phyloP scores from a whole-genome alignment of 2,329 filamentous ascomycete genomes.

The Pseudocercospora eumusae region DNA sequence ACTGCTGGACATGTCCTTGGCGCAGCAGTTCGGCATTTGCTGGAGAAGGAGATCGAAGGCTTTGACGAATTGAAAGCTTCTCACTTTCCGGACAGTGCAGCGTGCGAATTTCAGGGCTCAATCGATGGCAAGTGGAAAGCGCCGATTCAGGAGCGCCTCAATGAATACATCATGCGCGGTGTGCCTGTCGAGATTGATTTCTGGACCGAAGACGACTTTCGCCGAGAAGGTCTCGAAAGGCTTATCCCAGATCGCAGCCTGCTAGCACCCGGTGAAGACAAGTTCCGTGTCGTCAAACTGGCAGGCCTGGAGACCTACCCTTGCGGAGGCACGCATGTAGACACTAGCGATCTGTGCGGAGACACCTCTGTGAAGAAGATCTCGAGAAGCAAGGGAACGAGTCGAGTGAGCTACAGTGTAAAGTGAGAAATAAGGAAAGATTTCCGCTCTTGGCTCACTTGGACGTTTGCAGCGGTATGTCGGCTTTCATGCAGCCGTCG shows the following conservation, averaged over 20 bases:
- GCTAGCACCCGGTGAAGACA: slow-evolving; percentile 47
- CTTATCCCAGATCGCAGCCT: slow-evolving; percentile 20
- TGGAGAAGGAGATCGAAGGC: slow-evolving; percentile 55
- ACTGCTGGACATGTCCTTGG: slow-evolving; percentile 74
- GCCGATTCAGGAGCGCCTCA: slow-evolving; percentile 61
- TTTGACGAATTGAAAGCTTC: slow-evolving; percentile 65
- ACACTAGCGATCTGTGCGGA: slow-evolving; percentile 60
- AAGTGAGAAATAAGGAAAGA: neutral
- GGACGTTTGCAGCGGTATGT: neutral
- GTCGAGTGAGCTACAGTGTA: slow-evolving; percentile 53
- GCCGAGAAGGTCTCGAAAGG: slow-evolving; percentile 47
- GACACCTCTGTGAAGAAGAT: slow-evolving; percentile 68
- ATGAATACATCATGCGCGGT: slow-evolving; percentile 58
- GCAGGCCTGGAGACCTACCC: slow-evolving; percentile 69
- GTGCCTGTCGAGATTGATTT: slow-evolving; percentile 64
- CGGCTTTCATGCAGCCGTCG: neutral
- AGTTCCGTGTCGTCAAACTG: slow-evolving; percentile 68
- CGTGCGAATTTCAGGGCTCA: slow-evolving; percentile 66
- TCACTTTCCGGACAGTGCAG: slow-evolving; percentile 68
- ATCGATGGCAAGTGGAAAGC: slow-evolving; percentile 66
- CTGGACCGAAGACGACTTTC: slow-evolving; percentile 47
- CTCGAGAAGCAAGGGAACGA: slow-evolving; percentile 63
- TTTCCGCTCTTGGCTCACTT: neutral
- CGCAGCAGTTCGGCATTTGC: slow-evolving; percentile 62
- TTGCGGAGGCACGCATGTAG: slow-evolving; percentile 74